A percentile compares a stretch with the other conserved stretches of the same genome.
Conservation (phyloP, 495 filamentous ascomycete genomes). For the Cercophora samala region DNA sequence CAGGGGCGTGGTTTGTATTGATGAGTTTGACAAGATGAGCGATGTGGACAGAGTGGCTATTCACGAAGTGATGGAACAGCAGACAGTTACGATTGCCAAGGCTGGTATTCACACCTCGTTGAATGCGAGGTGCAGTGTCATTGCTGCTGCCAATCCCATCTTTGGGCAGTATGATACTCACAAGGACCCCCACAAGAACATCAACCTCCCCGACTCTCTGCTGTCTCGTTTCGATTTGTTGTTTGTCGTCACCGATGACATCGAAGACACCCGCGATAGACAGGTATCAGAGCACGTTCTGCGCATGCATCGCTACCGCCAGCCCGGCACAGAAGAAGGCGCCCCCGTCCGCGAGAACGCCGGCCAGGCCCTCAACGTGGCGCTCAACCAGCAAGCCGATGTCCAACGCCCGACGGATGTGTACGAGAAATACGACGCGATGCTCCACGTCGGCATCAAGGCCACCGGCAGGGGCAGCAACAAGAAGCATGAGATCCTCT, state of each 20-base stretch:
- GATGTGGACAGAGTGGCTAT: constrained; percentile 97
- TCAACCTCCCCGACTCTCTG: constrained; percentile 93
- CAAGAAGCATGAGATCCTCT: constrained; percentile 85
- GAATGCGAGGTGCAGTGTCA: constrained; percentile 94
- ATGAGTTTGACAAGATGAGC: constrained; percentile 99
- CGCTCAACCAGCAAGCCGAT: constrained; percentile 73
- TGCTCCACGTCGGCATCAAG: constrained; percentile 91
- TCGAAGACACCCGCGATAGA: constrained; percentile 86
- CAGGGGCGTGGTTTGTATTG: constrained; percentile 96
- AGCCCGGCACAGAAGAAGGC: constrained; percentile 91
- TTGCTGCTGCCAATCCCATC: constrained; percentile 95
- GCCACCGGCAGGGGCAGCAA: constrained; percentile 65
- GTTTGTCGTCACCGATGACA: constrained; percentile 97
- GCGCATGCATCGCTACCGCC: constrained; percentile 94
- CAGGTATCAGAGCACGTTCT: constrained; percentile 95
- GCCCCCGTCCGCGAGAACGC: constrained; percentile 88
- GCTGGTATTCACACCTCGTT: constrained; percentile 97
- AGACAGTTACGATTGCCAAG: constrained; percentile 98
- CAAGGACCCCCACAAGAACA: constrained; percentile 98
- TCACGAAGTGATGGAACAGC: constrained; percentile 99
- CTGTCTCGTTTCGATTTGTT: constrained; percentile 98
- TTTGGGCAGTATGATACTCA: constrained; percentile 98
- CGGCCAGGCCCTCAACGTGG: constrained; percentile 83
- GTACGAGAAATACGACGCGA: constrained; percentile 92
- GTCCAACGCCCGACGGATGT: constrained; percentile 73